Base-by-base conservation (phyloP, 108 stramenopile species). In the Schizochytrium sp. region DNA sequence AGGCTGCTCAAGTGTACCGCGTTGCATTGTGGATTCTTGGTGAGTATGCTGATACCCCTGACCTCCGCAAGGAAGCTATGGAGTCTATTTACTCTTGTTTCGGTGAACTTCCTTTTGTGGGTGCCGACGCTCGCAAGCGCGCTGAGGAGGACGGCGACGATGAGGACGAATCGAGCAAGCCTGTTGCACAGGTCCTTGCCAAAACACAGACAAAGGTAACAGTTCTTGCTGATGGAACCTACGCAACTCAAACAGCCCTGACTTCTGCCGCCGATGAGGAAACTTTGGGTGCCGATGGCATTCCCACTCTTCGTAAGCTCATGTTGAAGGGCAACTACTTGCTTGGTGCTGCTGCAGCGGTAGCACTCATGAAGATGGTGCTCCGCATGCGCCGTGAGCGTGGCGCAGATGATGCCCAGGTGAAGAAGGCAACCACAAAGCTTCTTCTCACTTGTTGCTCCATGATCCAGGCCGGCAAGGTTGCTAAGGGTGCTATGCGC, bases 21-120 rank as follows among this genome's bases (percentile, higher is more conserved):
- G 96, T 98, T 55, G 96, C 97, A 55, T 90, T 99, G n/a, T 99
- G 99, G 99, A 97, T 99, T 87, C 89, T 99, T 42, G 98, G 99
- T 72, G 97, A 99, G 92, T 99, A 98, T 92, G 94, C 95, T 72
- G 96, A 93, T 57, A 89, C 57, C 5, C 13, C 42, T n/a, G 72
- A 87, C 49, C 57, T 92, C 55, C 88, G 89, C 56, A 3, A 88
- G 4, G 91, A 69, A 28, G 90, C 89, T 0, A 60, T 92, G 1
- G 89, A 87, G 28, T 56, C 61, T 46, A 91, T 92, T 38, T 28
- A 50, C 45, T 89, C 89, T 3, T 90, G 72, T 41, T 59, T 92
- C 59, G 92, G 91, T 46, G n/a, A 89, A 50, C 89, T 89, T 46
- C 72, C 89, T 47, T 42, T 91, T 4, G 89, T 92, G 50, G 61